These are phyloP conservation scores for Nicotiana tabacum DNA, from an alignment of 257 asterid species.

Conservation along the genomic window DNA sequence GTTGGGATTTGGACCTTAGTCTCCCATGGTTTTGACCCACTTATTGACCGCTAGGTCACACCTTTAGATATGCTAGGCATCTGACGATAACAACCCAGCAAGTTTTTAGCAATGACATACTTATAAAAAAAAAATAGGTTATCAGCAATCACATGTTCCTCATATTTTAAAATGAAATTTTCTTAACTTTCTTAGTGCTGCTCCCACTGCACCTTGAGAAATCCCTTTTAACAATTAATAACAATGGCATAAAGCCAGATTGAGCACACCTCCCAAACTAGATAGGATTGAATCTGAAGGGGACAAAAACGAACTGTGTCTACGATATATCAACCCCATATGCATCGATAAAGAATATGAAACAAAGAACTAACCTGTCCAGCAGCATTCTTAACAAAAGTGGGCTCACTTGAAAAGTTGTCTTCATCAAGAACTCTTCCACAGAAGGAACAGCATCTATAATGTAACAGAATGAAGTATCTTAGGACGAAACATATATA, in stretches of 20 bases:
- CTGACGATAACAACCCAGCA: too few species aligned
- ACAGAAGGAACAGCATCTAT: conserved; percentile 59
- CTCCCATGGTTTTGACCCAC: background rate
- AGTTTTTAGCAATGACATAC: background rate
- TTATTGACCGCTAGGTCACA: background rate
- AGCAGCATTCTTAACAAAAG: conserved; percentile 47
- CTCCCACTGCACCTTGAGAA: conserved; percentile 2
- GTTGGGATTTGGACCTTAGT: background rate
- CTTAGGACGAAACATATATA: background rate
- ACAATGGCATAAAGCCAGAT: background rate
- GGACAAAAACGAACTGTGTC: background rate
- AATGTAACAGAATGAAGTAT: conserved; percentile 13
- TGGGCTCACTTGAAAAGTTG: conserved; percentile 44
- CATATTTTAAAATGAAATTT: background rate
- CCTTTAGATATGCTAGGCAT: too few species aligned
- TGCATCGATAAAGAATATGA: background rate
- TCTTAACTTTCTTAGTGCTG: background rate
- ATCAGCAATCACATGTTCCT: background rate
- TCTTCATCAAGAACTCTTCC: conserved; percentile 65
- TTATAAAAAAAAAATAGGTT: background rate
- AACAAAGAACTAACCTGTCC: conserved; percentile 51
- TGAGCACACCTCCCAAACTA: background rate
- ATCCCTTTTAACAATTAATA: background rate
- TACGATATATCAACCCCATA: background rate
- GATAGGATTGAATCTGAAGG: background rate